phyloP scores from a whole-genome alignment of 371 early-diverging fungal species.

The Mortierella sp. region DNA sequence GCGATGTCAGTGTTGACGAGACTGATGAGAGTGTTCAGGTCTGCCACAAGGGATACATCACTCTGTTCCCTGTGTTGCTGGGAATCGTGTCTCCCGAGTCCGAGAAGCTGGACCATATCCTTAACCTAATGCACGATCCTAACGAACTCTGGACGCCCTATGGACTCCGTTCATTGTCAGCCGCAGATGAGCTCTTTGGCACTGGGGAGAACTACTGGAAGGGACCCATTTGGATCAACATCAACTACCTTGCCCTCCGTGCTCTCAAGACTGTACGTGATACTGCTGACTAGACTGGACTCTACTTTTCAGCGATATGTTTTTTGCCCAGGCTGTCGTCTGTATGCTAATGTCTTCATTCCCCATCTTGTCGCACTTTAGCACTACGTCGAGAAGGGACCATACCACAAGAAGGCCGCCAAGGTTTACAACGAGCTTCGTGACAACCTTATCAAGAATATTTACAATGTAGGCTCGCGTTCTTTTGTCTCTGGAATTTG shows the following conservation, averaged over 20 bases:
- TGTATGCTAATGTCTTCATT: not conserved
- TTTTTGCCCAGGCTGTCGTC: not conserved
- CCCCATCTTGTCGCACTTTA: constrained; percentile 21
- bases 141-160: constrained; percentile 87
- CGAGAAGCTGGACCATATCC: constrained; percentile 74
- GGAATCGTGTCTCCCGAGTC: constrained; percentile 82
- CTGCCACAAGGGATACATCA: constrained; percentile 91
- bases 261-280: constrained; percentile 74
- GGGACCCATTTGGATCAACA: constrained; percentile 96
- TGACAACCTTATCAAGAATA: constrained; percentile 81
- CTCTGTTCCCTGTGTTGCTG: constrained; percentile 85
- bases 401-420: constrained; percentile 76
- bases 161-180: constrained; percentile 87
- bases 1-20: constrained; percentile 80
- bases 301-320: not conserved
- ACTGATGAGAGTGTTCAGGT: constrained; percentile 71
- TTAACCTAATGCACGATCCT: constrained; percentile 82
- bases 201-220: constrained; percentile 96
- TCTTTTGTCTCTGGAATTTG: no score
- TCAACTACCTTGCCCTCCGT: constrained; percentile 89
- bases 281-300: not conserved
- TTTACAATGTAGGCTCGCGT: constrained; percentile 69
- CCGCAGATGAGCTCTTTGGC: constrained; percentile 78
- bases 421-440: constrained; percentile 83
- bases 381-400: constrained; percentile 82